These are phyloP conservation scores for Cucumis melo DNA, from an alignment of 306 rosid genomes.

Conservation along the genomic window DNA sequence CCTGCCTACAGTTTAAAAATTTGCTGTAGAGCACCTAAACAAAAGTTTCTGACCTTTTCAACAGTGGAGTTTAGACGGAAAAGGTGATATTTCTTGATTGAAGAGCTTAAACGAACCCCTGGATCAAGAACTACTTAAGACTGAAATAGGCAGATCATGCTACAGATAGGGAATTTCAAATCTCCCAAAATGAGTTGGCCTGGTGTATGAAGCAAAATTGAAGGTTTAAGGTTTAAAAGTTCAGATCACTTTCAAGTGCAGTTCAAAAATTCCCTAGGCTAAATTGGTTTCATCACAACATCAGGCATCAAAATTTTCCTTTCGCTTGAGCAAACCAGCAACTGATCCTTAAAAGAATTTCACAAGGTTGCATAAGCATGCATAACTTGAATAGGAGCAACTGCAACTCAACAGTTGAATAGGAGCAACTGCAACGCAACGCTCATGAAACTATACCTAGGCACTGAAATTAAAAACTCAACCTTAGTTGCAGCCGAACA, in stretches of 20 bases:
- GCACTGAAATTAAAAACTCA: neutral
- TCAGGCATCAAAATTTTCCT: constrained; percentile 34
- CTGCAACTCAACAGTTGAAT: too few relatives aligned
- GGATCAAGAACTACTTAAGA: neutral
- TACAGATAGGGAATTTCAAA: constrained; percentile 60
- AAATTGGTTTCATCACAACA: constrained; percentile 53
- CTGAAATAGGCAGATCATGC: constrained; percentile 36
- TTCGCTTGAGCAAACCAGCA: constrained; percentile 55
- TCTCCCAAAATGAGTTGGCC: constrained; percentile 70
- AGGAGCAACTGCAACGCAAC: neutral
- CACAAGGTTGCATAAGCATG: constrained; percentile 62
- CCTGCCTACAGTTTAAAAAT: neutral
- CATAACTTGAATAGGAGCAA: constrained; percentile 26
- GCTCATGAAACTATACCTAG: neutral
- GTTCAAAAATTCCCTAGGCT: constrained; percentile 51
- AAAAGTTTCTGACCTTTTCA: neutral
- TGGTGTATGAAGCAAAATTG: constrained; percentile 41
- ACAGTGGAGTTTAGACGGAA: neutral
- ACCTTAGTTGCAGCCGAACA: neutral
- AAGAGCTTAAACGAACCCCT: neutral
- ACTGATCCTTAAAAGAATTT: constrained; percentile 64
- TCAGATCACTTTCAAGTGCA: constrained; percentile 49
- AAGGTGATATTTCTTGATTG: neutral
- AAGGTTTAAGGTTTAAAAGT: constrained; percentile 65
- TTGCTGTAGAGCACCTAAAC: neutral